Conservation (phyloP, 164 flowering plant species). For the Piper longum region DNA sequence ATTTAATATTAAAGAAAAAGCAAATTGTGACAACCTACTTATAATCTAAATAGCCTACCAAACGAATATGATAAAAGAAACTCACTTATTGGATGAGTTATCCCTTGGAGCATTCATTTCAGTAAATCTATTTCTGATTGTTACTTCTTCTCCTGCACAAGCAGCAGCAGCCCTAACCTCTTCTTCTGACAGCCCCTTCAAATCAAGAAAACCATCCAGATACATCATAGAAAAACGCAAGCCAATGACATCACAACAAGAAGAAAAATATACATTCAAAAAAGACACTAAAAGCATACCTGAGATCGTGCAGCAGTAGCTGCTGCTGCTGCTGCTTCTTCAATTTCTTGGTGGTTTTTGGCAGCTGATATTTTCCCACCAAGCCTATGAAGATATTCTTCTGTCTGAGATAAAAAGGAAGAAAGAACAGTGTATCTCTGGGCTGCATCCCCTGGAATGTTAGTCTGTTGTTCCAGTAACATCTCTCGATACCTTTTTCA, state of each 20-base stretch:
- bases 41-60: no score
- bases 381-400: conserved; percentile 84
- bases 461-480: conserved; percentile 96
- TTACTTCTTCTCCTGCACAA: conserved; percentile 95
- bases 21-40: neutral
- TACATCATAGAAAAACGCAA: neutral
- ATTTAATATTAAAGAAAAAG: no score
- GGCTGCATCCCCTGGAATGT: conserved; percentile 81
- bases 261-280: neutral
- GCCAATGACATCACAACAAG: neutral
- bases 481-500: conserved; percentile 72
- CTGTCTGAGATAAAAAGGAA: conserved; percentile 88
- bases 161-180: conserved; percentile 89
- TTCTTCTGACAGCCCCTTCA: conserved; percentile 96
- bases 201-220: conserved; percentile 2
- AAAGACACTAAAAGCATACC: conserved; percentile 26
- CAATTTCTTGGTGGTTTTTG: conserved; percentile 90
- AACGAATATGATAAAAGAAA: neutral
- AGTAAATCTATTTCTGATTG: conserved; percentile 83
- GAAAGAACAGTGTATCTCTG: conserved; percentile 91
- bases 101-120: conserved; percentile 98
- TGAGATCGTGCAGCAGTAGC: conserved; percentile 83
- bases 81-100: conserved; percentile 72
- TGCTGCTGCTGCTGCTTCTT: conserved; percentile 84
- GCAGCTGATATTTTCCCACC: conserved; percentile 92